Conservation (phyloP, 179 eudicot species). For the Gypsophila paniculata region DNA sequence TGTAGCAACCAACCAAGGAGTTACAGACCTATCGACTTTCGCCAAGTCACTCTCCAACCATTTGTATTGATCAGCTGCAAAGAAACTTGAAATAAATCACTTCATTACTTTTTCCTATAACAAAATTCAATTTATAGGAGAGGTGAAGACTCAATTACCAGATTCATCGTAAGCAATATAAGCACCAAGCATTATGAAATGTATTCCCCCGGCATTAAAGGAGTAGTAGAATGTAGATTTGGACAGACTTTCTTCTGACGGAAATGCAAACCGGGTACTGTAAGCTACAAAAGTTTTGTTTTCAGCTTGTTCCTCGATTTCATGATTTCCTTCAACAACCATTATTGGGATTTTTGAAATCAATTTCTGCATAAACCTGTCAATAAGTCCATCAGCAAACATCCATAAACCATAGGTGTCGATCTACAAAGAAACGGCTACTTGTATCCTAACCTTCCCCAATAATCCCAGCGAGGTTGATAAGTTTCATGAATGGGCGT, state of each 20-base stretch:
- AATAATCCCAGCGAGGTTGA: slow-evolving; percentile 98
- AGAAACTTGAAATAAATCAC: neutral
- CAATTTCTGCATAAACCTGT: slow-evolving; percentile 80
- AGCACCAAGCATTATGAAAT: slow-evolving; percentile 84
- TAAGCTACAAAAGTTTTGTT: slow-evolving; percentile 71
- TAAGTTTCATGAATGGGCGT: slow-evolving; percentile 94
- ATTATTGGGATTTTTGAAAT: slow-evolving; percentile 78
- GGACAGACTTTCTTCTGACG: slow-evolving; percentile 74
- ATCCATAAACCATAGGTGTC: neutral
- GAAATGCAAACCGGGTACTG: slow-evolving; percentile 91
- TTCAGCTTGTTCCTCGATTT: slow-evolving; percentile 72
- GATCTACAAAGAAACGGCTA: neutral
- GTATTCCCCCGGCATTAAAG: slow-evolving; percentile 96
- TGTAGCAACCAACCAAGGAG: slow-evolving; percentile 86
- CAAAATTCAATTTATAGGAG: neutral
- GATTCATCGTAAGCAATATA: slow-evolving; percentile 66
- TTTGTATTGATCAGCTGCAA: slow-evolving; percentile 81
- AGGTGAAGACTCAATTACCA: slow-evolving; percentile 31
- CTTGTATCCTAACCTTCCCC: slow-evolving; percentile 67
- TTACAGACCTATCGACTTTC: slow-evolving; percentile 58
- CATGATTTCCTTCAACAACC: slow-evolving; percentile 98
- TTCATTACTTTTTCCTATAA: neutral
- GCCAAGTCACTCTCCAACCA: slow-evolving; percentile 88
- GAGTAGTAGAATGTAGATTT: slow-evolving; percentile 78
- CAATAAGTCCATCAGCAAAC: slow-evolving; percentile 12